phyloP scores from a whole-genome alignment of 371 early-diverging fungal genomes.

The Syncephalis fuscata region DNA sequence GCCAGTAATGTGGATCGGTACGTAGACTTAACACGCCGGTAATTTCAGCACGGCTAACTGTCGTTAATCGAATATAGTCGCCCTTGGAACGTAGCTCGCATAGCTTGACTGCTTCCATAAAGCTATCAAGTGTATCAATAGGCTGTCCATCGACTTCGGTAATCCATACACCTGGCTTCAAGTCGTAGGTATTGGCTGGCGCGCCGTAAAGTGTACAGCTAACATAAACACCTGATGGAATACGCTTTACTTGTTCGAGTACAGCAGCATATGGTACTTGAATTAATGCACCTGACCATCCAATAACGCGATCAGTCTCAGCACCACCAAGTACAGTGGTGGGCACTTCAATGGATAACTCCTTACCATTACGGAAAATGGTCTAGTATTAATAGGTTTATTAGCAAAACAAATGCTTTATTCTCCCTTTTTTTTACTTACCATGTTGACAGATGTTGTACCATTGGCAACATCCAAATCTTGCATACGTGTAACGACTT shows the following conservation, averaged over 20 bases:
- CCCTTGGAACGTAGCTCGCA: conserved; percentile 21
- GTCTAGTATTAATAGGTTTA: conserved; percentile 10
- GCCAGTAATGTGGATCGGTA: conserved; percentile 57
- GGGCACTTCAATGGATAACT: conserved; percentile 24
- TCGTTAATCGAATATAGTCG: conserved; percentile 50
- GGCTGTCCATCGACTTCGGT: conserved; percentile 32
- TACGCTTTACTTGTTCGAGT: conserved; percentile 50
- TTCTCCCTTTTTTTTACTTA: conserved; percentile 4
- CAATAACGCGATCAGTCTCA: conserved; percentile 38
- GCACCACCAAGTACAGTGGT: conserved; percentile 30
- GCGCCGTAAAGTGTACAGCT: conserved; percentile 50
- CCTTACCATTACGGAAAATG: conserved; percentile 38
- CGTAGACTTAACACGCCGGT: conserved; percentile 46
- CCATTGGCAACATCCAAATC: conserved; percentile 29
- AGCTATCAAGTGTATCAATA: conserved; percentile 23
- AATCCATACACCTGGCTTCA: conserved; percentile 45
- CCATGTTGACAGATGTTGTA: conserved; percentile 22
- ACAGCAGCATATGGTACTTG: conserved; percentile 71
- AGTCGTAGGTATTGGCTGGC: conserved; percentile 40
- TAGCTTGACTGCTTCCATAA: conserved; percentile 26
- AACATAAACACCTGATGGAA: conserved; percentile 62
- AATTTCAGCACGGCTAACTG: conserved; percentile 32
- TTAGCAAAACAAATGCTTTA: not conserved
- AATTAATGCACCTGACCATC: conserved; percentile 76
- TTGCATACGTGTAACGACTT: conserved; percentile 44